These are phyloP conservation scores for Tetraselmis striata DNA, from an alignment of 139 green algal species.

Conservation along the genomic window DNA sequence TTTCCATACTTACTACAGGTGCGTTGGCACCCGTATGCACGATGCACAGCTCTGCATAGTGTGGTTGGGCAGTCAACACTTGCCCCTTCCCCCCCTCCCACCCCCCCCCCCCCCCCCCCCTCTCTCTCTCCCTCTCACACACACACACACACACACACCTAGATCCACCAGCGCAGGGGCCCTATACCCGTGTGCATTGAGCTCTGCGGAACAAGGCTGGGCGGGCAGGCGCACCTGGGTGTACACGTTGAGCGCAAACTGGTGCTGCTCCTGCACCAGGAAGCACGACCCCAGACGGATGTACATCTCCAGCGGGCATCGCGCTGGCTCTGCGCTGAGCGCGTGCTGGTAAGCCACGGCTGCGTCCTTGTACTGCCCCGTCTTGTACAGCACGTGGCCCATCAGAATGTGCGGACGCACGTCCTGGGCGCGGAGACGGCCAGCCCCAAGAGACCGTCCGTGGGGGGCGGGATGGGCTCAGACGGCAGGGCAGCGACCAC, in stretches of 20 bases:
- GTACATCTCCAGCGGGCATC: slow-evolving; percentile 21
- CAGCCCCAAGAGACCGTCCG: slow-evolving; percentile 9
- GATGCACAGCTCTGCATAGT: too few species aligned
- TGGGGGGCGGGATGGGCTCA: not conserved
- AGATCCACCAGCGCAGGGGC: too few species aligned
- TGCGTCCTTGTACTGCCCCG: slow-evolving; percentile 6
- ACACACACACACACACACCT: too few species aligned
- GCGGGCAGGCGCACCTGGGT: slow-evolving; percentile 17
- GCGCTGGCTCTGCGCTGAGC: not conserved
- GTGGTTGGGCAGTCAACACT: too few species aligned
- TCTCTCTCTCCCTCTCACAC: too few species aligned
- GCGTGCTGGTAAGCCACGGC: slow-evolving; percentile 13
- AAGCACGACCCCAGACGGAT: slow-evolving; percentile 19
- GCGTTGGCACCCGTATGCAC: too few species aligned
- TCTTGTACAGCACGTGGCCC: slow-evolving; percentile 17
- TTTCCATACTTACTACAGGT: too few species aligned
- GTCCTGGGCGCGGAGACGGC: slow-evolving; percentile 1
- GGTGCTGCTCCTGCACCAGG: slow-evolving; percentile 4
- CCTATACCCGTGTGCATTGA: too few species aligned
- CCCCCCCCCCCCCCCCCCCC: too few species aligned
- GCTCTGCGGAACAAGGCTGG: too few species aligned
- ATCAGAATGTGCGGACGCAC: slow-evolving; percentile 3
- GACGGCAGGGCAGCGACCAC: slow-evolving; percentile 3
- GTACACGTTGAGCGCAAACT: slow-evolving; percentile 22
- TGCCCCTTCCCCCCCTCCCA: too few species aligned